phyloP scores from a whole-genome alignment of 2,329 filamentous ascomycete species.

The Arthrobotrys iridis region DNA sequence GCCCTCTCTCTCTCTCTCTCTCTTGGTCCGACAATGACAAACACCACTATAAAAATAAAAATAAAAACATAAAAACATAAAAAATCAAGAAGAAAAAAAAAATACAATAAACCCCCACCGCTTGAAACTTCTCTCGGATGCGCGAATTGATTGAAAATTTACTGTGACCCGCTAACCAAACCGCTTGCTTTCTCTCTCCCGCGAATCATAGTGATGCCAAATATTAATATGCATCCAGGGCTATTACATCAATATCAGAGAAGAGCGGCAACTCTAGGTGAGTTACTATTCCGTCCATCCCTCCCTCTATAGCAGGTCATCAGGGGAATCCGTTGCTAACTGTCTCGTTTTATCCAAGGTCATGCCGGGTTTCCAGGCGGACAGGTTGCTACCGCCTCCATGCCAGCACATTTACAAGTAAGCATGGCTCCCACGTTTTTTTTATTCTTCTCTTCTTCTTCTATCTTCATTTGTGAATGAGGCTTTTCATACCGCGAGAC shows the following conservation, averaged over 20 bases:
- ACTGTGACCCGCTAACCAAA: constrained; percentile 47
- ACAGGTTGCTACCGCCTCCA: constrained; percentile 13
- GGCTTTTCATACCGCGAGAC: not conserved
- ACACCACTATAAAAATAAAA: not conserved
- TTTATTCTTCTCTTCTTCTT: not conserved
- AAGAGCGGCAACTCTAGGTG: constrained; percentile 28
- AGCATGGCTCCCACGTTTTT: not conserved
- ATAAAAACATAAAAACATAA: constrained; percentile 15
- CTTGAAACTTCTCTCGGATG: constrained; percentile 42
- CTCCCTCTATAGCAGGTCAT: not conserved
- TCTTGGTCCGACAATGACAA: constrained; percentile 17
- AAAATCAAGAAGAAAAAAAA: not conserved
- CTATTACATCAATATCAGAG: constrained; percentile 52
- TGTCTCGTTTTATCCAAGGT: not conserved
- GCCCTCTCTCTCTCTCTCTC: no score
- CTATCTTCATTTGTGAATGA: not conserved
- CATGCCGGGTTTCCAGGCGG: constrained; percentile 35
- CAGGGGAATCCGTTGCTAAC: not conserved
- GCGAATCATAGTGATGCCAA: constrained; percentile 43
- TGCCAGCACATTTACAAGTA: constrained; percentile 50
- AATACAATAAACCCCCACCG: constrained; percentile 21
- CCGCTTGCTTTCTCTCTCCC: constrained; percentile 19
- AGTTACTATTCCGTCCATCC: not conserved
- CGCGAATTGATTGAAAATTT: constrained; percentile 52
- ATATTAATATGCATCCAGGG: constrained; percentile 54